These are phyloP conservation scores for Aspergillus taichungensis DNA, from an alignment of 495 filamentous ascomycete species.

Conservation along the genomic window DNA sequence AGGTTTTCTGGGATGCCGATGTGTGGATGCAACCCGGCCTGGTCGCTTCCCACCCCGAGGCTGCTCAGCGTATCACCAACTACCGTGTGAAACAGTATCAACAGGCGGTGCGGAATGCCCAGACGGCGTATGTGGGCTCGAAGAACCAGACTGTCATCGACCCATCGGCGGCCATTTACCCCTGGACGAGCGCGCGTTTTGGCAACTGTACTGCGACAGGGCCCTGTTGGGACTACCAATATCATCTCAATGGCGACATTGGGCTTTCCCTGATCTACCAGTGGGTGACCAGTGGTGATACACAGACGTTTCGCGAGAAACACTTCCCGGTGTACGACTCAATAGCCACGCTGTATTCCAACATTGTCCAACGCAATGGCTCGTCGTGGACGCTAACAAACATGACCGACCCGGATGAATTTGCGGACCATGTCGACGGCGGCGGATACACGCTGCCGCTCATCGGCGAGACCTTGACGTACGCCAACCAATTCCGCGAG, in stretches of 20 bases:
- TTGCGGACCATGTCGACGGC: constrained; percentile 62
- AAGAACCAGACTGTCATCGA: constrained; percentile 47
- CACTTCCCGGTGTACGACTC: constrained; percentile 53
- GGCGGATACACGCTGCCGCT: constrained; percentile 66
- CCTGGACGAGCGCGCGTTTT: constrained; percentile 56
- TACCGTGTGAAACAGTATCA: constrained; percentile 45
- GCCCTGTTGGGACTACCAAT: constrained; percentile 53
- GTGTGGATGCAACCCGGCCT: constrained; percentile 62
- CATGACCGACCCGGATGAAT: constrained; percentile 75
- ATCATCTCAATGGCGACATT: constrained; percentile 66
- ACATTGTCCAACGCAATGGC: constrained; percentile 48
- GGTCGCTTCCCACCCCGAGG: constrained; percentile 47
- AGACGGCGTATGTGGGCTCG: constrained; percentile 35
- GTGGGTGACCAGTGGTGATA: constrained; percentile 52
- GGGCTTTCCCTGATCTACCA: constrained; percentile 53
- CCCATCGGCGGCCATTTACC: constrained; percentile 45
- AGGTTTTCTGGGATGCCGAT: constrained; percentile 60
- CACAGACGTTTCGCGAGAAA: constrained; percentile 39
- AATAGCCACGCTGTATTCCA: constrained; percentile 47
- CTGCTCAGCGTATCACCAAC: constrained; percentile 48
- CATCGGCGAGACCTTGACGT: constrained; percentile 46
- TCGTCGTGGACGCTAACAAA: constrained; percentile 48
- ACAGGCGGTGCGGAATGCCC: constrained; percentile 45
- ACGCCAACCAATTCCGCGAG: constrained; percentile 48
- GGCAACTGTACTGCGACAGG: constrained; percentile 60